Conservation (phyloP, 495 filamentous ascomycete species). For the Xylaria scruposa region DNA sequence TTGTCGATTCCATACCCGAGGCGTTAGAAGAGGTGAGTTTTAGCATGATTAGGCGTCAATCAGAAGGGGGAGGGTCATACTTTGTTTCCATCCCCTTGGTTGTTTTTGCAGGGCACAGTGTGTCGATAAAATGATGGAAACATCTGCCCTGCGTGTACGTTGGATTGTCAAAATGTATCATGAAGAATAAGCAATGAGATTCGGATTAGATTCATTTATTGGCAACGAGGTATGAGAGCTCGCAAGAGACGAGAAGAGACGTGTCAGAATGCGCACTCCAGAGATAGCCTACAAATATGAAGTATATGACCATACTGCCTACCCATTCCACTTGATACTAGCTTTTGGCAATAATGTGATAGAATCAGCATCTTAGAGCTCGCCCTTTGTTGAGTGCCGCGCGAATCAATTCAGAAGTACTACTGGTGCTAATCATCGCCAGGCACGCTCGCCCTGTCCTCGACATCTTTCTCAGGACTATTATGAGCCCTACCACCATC, state of each 20-base stretch:
- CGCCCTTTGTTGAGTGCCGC: not conserved
- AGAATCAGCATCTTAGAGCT: not conserved
- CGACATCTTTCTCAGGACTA: not conserved
- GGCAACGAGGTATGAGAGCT: slow-evolving; percentile 19
- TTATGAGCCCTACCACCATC: slow-evolving; percentile 6
- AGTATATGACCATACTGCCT: slow-evolving; percentile 2
- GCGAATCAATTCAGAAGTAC: not conserved
- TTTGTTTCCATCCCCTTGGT: slow-evolving; percentile 25
- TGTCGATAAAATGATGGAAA: not conserved
- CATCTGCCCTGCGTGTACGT: slow-evolving; percentile 21
- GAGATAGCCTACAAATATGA: slow-evolving; percentile 10
- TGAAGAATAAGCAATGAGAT: not conserved
- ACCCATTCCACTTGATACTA: not conserved
- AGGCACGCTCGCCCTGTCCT: not conserved
- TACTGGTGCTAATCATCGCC: not conserved
- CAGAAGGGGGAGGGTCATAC: slow-evolving; percentile 35
- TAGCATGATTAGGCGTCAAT: slow-evolving; percentile 43
- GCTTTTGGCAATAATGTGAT: not conserved
- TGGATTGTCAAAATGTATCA: slow-evolving; percentile 14
- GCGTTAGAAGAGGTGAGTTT: slow-evolving; percentile 30
- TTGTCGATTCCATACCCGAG: slow-evolving; percentile 31
- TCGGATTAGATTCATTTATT: slow-evolving; percentile 7
- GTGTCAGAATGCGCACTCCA: not conserved
- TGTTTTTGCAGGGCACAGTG: slow-evolving; percentile 27
- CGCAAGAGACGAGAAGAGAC: slow-evolving; percentile 15